A percentile compares a stretch with the other conserved stretches of the same genome.
These are phyloP conservation scores for Colletotrichum melonis DNA, from an alignment of 2,329 filamentous ascomycete species.

Conservation along the genomic window DNA sequence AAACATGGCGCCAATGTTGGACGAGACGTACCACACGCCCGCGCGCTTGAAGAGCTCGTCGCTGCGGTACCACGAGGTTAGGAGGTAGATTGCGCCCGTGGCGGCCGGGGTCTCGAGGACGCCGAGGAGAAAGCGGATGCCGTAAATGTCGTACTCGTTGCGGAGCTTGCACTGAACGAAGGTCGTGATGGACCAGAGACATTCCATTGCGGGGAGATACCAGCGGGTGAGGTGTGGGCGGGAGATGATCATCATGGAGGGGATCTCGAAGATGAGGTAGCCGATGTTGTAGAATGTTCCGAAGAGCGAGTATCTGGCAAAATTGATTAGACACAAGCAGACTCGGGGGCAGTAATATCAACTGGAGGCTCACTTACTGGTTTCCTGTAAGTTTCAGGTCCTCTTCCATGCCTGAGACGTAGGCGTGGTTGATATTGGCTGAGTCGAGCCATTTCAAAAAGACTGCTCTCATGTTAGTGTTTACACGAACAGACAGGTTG, in stretches of 20 bases:
- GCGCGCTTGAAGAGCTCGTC: conserved; percentile 56
- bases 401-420: conserved; percentile 51
- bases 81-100: conserved; percentile 39
- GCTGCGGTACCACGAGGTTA: conserved; percentile 45
- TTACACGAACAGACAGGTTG: no score
- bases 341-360: no score
- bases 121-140: conserved; percentile 42
- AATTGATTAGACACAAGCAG: no score
- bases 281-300: conserved; percentile 34
- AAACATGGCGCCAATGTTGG: conserved; percentile 60
- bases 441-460: conserved; percentile 49
- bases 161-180: conserved; percentile 36
- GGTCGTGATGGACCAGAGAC: conserved; percentile 35
- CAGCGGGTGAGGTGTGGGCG: conserved; percentile 32
- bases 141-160: conserved; percentile 40
- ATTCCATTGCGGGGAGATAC: conserved; percentile 36
- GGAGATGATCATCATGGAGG: conserved; percentile 37
- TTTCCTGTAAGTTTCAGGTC: conserved; percentile 46
- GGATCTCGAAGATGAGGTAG: conserved; percentile 37
- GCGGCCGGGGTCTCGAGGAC: conserved; percentile 38
- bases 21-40: conserved; percentile 58
- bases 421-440: conserved; percentile 46
- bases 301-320: conserved; percentile 31
- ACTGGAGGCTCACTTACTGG: conserved; percentile 31
- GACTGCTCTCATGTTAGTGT: neutral